A percentile compares a stretch with the other conserved stretches of the same genome.
These are phyloP conservation scores for Ganoderma meredithae DNA, from an alignment of 1,284 basidiomycete species.

Conservation along the genomic window DNA sequence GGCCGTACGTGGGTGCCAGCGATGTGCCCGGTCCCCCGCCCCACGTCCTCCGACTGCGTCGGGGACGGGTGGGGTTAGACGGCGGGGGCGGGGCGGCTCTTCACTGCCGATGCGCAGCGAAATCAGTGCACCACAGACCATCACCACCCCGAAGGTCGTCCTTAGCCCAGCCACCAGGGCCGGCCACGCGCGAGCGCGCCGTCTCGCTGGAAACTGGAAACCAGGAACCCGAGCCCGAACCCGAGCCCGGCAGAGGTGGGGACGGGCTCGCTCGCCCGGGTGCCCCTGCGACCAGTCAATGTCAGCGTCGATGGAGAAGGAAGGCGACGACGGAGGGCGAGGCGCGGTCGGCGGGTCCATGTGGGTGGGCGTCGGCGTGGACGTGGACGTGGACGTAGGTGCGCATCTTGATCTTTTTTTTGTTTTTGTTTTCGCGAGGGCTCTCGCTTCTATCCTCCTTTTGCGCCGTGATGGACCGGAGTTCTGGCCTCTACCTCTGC, in stretches of 20 bases:
- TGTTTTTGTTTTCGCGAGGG: not conserved
- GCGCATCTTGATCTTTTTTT: not conserved
- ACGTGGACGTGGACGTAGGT: not conserved
- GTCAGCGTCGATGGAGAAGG: too few species aligned
- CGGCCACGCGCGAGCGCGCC: not conserved
- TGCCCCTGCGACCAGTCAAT: too few species aligned
- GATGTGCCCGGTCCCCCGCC: not conserved
- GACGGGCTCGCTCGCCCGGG: not conserved
- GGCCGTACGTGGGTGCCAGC: not conserved
- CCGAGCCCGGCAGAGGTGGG: too few species aligned
- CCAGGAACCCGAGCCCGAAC: too few species aligned
- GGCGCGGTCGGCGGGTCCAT: not conserved
- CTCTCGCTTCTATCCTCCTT: not conserved
- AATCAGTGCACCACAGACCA: too few species aligned
- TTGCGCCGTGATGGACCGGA: not conserved
- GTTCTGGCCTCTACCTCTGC: not conserved
- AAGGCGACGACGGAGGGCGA: not conserved
- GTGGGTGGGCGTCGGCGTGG: not conserved
- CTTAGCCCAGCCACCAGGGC: not conserved
- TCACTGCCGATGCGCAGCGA: not conserved
- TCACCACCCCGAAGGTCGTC: too few species aligned
- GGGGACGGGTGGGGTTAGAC: not conserved
- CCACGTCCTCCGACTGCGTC: not conserved
- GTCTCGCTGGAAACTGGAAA: not conserved
- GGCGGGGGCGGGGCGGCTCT: not conserved